A percentile compares a stretch with the other conserved stretches of the same genome.
Conservation (phyloP, 1,284 basidiomycete species). For the Irpex sp. region DNA sequence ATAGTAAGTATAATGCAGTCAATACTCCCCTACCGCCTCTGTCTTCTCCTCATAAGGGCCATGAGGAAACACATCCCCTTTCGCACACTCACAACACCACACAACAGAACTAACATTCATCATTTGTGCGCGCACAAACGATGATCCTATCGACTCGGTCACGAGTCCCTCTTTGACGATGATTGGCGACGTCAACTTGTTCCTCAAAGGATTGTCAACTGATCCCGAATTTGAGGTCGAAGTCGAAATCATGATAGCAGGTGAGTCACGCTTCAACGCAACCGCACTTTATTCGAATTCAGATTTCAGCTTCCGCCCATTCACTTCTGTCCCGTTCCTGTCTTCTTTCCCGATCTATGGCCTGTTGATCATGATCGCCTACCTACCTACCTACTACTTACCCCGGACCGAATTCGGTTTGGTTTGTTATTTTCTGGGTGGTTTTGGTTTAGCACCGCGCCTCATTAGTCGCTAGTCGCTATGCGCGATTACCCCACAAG, state of each 20-base stretch:
- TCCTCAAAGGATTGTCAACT: slow-evolving; percentile 58
- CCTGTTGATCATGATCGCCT: too few relatives aligned
- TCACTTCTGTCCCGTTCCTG: background rate
- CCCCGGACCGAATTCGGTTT: background rate
- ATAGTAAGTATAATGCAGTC: slow-evolving; percentile 54
- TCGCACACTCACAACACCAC: background rate
- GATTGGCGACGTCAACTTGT: slow-evolving; percentile 93
- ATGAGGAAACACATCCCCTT: background rate
- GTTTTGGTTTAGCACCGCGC: background rate
- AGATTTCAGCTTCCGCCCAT: background rate
- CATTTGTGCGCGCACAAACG: slow-evolving; percentile 52
- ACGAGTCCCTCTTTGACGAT: slow-evolving; percentile 52
- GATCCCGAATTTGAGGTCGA: slow-evolving; percentile 51
- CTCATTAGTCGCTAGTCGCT: background rate
- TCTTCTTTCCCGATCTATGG: background rate
- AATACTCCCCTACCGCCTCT: background rate
- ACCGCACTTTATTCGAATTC: background rate
- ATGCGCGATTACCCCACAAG: background rate
- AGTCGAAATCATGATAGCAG: slow-evolving; percentile 86
- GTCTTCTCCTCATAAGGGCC: background rate
- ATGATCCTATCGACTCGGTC: slow-evolving; percentile 25
- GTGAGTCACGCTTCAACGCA: slow-evolving; percentile 30
- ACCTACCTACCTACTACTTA: background rate
- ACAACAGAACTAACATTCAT: slow-evolving; percentile 86
- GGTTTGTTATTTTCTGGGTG: background rate